phyloP scores from a whole-genome alignment of 805 yeast genomes.

The Kodamaea neixiangensis region DNA sequence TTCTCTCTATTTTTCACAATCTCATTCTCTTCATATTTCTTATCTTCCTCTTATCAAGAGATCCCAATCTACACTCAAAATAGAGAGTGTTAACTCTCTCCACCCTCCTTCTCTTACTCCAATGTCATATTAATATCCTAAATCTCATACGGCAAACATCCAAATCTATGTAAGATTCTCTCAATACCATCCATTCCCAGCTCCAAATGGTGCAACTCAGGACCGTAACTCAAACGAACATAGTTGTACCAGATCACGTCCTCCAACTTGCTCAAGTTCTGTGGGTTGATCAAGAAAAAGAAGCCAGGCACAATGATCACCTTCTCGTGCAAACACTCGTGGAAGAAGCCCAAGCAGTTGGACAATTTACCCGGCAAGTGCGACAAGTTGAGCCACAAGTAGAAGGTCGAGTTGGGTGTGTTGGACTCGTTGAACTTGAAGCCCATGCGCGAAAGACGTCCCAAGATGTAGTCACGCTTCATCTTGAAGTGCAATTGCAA shows the following conservation, averaged over 20 bases:
- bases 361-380: slow-evolving; percentile 57
- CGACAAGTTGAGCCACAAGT: slow-evolving; percentile 57
- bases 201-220: slow-evolving; percentile 51
- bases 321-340: slow-evolving; percentile 59
- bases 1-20: no score
- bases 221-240: slow-evolving; percentile 61
- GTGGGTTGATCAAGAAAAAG: slow-evolving; percentile 61
- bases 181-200: slow-evolving; percentile 65
- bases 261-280: slow-evolving; percentile 45
- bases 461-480: slow-evolving; percentile 57
- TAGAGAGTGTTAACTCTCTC: no score
- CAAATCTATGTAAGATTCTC: slow-evolving; percentile 44
- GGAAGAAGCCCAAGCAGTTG: slow-evolving; percentile 63
- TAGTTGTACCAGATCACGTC: slow-evolving; percentile 62
- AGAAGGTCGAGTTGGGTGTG: slow-evolving; percentile 59
- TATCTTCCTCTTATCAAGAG: no score
- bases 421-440: slow-evolving; percentile 45
- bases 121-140: not conserved
- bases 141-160: slow-evolving; percentile 39
- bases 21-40: no score
- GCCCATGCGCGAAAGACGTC: slow-evolving; percentile 53
- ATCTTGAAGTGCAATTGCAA: slow-evolving; percentile 56
- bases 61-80: not conserved
- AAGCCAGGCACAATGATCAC: slow-evolving; percentile 65
- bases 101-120: no score